These are phyloP conservation scores for Hevea brasiliensis DNA, from an alignment of 345 rosid genomes.

Conservation along the genomic window DNA sequence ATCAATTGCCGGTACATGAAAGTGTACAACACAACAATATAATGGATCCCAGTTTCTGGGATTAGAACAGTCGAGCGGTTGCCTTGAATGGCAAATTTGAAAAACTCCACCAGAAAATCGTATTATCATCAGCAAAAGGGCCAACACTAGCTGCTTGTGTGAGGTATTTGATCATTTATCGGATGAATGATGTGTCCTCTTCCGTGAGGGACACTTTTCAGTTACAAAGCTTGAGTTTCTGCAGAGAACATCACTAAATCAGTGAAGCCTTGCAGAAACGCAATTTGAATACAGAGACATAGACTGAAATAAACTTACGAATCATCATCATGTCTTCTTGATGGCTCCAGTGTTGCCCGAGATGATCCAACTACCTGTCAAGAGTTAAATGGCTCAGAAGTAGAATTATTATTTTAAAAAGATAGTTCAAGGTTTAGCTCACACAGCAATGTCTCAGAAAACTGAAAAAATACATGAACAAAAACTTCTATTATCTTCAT, in stretches of 20 bases:
- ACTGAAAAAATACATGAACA: not conserved
- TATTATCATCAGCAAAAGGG: not conserved
- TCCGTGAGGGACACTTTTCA: slow-evolving; percentile 30
- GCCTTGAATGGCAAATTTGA: slow-evolving; percentile 14
- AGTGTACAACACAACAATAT: slow-evolving; percentile 36
- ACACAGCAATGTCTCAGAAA: not conserved
- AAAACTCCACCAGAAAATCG: not conserved
- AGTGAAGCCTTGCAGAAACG: slow-evolving; percentile 1
- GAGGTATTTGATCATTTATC: slow-evolving; percentile 19
- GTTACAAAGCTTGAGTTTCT: slow-evolving; percentile 38
- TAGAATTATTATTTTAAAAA: not conserved
- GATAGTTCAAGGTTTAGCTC: not conserved
- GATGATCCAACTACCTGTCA: slow-evolving; percentile 55
- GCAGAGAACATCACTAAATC: slow-evolving; percentile 22
- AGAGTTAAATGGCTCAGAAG: slow-evolving; percentile 15
- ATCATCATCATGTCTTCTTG: slow-evolving; percentile 48
- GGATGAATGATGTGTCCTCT: slow-evolving; percentile 39
- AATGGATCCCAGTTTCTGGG: slow-evolving; percentile 7
- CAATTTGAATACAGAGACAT: not conserved
- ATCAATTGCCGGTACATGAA: slow-evolving; percentile 20
- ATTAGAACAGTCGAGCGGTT: slow-evolving; percentile 9
- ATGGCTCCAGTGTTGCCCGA: slow-evolving; percentile 41
- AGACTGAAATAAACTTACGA: slow-evolving; percentile 42
- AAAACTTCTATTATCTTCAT: not conserved
- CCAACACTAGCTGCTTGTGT: not conserved